Evolutionary conservation across 83 land plant genomes (phyloP).

Genomic region (Larix sibirica): DNA sequence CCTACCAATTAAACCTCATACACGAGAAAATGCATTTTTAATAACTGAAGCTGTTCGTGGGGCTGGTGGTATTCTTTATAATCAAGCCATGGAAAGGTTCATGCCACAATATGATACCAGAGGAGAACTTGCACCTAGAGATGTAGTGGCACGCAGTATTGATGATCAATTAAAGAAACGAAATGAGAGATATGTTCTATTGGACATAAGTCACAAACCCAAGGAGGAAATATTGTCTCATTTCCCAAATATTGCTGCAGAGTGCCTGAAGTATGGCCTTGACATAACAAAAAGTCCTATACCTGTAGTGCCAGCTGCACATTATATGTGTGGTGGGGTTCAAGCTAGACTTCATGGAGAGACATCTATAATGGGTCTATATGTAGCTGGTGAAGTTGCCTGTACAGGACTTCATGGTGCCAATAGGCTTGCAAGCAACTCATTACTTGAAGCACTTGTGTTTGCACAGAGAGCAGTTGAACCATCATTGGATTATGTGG

Average conservation of each 20-base stretch:
- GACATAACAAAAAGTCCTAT: conserved; percentile 91
- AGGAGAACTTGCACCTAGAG: conserved; percentile 95
- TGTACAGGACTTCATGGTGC: conserved; percentile 99
- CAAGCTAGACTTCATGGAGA: conserved; percentile 96
- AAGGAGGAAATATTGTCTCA: conserved; percentile 76
- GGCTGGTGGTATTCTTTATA: conserved; percentile 95
- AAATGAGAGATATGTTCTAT: conserved; percentile 87
- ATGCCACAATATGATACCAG: conserved; percentile 93
- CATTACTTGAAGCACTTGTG: conserved; percentile 94
- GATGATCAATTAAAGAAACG: conserved; percentile 94
- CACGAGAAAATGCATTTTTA: conserved; percentile 94
- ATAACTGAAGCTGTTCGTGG: conserved; percentile 98
- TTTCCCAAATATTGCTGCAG: conserved; percentile 97
- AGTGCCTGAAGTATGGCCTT: conserved; percentile 84
- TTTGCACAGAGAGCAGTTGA: conserved; percentile 95
- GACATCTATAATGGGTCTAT: conserved; percentile 87
- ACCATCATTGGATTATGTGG: conserved; percentile 77
- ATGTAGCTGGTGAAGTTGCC: conserved; percentile 99
- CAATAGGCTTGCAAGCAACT: conserved; percentile 99
- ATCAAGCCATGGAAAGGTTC: conserved; percentile 91
- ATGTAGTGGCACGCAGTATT: conserved; percentile 96
- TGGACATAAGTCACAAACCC: conserved; percentile 95
- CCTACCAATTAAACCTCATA: conserved; percentile 67
- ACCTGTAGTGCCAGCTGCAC: conserved; percentile 99
- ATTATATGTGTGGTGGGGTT: conserved; percentile 99